Evolutionary conservation across 306 rosid genomes (phyloP).

Genomic region (Malus orientalis): DNA sequence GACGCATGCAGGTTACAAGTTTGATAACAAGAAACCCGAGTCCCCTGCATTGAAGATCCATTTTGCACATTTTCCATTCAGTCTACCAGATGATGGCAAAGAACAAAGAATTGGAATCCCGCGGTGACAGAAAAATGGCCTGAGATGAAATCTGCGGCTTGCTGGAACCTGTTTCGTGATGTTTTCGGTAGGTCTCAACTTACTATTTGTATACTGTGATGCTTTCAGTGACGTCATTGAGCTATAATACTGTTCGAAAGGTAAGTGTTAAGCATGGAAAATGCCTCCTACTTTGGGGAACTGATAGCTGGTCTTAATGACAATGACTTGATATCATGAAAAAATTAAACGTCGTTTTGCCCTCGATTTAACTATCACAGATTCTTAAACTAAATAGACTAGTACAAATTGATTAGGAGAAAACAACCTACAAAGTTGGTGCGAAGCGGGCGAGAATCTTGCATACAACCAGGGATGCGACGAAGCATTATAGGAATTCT

Average conservation of each 20-base stretch:
- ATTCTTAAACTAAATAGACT: background rate
- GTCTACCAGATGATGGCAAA: conserved; percentile 36
- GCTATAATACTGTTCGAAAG: too few species aligned
- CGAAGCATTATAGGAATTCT: too few species aligned
- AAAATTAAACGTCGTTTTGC: background rate
- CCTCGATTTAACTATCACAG: background rate
- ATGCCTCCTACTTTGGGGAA: background rate
- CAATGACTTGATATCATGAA: background rate
- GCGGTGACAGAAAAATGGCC: conserved; percentile 14
- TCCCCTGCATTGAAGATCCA: conserved; percentile 49
- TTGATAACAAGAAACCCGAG: conserved; percentile 63
- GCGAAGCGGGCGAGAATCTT: background rate
- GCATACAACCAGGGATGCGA: background rate
- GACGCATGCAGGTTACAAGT: conserved; percentile 61
- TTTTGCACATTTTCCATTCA: conserved; percentile 82
- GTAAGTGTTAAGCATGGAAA: background rate
- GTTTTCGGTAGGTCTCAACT: background rate
- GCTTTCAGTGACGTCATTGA: background rate
- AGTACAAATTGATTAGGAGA: background rate
- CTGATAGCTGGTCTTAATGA: background rate
- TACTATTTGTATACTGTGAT: background rate
- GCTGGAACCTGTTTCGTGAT: background rate
- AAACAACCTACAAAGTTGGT: background rate
- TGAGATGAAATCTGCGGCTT: conserved; percentile 6
- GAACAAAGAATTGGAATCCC: conserved; percentile 16